phyloP scores from a whole-genome alignment of 495 filamentous ascomycete species.

The Polyplosphaeria fusca region DNA sequence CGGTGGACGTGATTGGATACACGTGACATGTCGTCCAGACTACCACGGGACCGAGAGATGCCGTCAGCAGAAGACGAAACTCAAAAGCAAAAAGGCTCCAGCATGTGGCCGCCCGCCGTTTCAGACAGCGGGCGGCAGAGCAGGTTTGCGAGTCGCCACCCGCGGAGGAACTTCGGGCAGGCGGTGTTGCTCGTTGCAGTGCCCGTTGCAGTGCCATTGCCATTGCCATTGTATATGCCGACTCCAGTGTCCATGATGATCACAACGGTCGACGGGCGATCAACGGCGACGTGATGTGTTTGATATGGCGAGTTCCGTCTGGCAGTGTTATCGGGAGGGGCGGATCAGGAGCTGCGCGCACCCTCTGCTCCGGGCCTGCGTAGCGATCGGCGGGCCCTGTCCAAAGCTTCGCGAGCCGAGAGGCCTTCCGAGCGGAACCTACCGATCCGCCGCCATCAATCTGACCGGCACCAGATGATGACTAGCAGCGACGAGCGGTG shows the following conservation, averaged over 20 bases:
- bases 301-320: not conserved
- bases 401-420: not conserved
- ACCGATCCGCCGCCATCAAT: not conserved
- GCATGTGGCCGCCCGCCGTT: not conserved
- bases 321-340: not conserved
- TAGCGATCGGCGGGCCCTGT: constrained; percentile 1
- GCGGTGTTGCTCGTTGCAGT: not conserved
- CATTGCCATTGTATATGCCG: too few relatives aligned
- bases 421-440: constrained; percentile 1
- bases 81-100: not conserved
- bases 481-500: not conserved
- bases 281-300: not conserved
- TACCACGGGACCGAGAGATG: too few relatives aligned
- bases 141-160: not conserved
- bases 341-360: constrained; percentile 1
- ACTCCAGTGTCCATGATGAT: too few relatives aligned
- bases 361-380: not conserved
- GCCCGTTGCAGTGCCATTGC: too few relatives aligned
- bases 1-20: too few relatives aligned
- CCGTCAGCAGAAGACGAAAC: too few relatives aligned
- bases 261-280: not conserved
- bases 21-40: too few relatives aligned
- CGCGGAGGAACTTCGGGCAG: not conserved
- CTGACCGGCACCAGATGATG: not conserved
- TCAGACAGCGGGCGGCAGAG: not conserved